These are phyloP conservation scores for Trypanosoma cruzi DNA, from an alignment of 208 protist species.

Conservation along the genomic window DNA sequence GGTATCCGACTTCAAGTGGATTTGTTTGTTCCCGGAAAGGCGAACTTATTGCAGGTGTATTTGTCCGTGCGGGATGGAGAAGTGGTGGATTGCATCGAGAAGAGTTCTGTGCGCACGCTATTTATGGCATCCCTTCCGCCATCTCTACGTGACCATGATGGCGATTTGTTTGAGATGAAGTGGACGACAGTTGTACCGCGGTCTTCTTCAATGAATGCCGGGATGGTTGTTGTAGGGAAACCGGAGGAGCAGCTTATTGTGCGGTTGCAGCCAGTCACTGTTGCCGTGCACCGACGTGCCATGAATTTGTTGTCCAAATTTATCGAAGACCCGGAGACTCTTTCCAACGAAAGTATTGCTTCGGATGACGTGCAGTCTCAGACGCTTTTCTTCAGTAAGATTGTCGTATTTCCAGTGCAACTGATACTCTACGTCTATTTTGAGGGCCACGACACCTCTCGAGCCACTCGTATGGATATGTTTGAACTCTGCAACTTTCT, in stretches of 20 bases:
- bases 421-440: constrained; percentile 63
- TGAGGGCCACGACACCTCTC: constrained; percentile 21
- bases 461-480: constrained; percentile 11
- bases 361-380: not conserved
- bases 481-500: constrained; percentile 33
- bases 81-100: constrained; percentile 62
- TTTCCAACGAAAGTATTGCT: constrained; percentile 9
- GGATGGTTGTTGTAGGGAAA: constrained; percentile 24
- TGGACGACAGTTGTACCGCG: constrained; percentile 39
- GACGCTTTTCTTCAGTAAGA: constrained; percentile 54
- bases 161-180: constrained; percentile 34
- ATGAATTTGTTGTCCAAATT: constrained; percentile 27
- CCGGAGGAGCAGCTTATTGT: constrained; percentile 42
- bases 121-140: constrained; percentile 43
- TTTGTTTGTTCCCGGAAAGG: constrained; percentile 38
- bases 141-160: constrained; percentile 22
- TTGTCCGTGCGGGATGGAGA: constrained; percentile 45
- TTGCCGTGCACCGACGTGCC: constrained; percentile 33
- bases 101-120: constrained; percentile 49
- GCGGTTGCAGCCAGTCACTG: constrained; percentile 55
- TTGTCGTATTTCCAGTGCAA: constrained; percentile 49
- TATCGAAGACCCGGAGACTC: constrained; percentile 24
- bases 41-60: constrained; percentile 49
- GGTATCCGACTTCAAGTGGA: constrained; percentile 53
- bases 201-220: constrained; percentile 16